A percentile compares a stretch with the other conserved stretches of the same genome.
phyloP scores from a whole-genome alignment of 2,329 filamentous ascomycete species.

The Clonostachys byssicola region DNA sequence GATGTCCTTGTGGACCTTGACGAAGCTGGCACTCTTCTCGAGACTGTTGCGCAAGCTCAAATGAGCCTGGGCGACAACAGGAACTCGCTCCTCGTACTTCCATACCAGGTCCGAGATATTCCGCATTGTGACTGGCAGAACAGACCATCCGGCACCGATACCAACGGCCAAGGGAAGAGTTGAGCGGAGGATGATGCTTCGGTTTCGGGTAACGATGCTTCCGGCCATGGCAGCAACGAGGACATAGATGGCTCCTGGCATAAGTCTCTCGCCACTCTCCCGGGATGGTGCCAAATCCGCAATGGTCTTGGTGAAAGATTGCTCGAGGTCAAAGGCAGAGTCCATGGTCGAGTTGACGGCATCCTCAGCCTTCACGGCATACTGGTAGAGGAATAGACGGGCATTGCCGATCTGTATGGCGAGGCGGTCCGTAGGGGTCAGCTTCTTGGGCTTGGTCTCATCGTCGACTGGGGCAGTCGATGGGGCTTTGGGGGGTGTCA shows the following conservation, averaged over 20 bases:
- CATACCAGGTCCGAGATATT: conserved; percentile 85
- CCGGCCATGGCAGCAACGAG: conserved; percentile 93
- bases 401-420: conserved; percentile 76
- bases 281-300: conserved; percentile 83
- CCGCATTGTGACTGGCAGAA: conserved; percentile 83
- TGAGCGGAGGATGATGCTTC: conserved; percentile 77
- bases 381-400: conserved; percentile 75
- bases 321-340: conserved; percentile 78
- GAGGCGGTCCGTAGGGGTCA: conserved; percentile 86
- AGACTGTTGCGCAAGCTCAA: conserved; percentile 65
- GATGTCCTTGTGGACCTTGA: conserved; percentile 69
- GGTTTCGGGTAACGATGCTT: conserved; percentile 83
- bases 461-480: conserved; percentile 15
- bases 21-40: conserved; percentile 66
- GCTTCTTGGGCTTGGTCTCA: conserved; percentile 36
- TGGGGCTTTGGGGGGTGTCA: conserved; percentile 7
- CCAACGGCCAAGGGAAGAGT: conserved; percentile 76
- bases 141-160: conserved; percentile 75
- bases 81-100: conserved; percentile 89
- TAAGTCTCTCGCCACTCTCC: conserved; percentile 81
- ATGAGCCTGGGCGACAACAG: conserved; percentile 79
- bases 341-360: conserved; percentile 80
- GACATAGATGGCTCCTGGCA: conserved; percentile 89
- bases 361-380: conserved; percentile 73
- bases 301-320: conserved; percentile 83